Evolutionary conservation across 2,329 filamentous ascomycete genomes (phyloP), one percentile per base, ranked within the genome.

Genomic region (Sporothrix curviconia): DNA sequence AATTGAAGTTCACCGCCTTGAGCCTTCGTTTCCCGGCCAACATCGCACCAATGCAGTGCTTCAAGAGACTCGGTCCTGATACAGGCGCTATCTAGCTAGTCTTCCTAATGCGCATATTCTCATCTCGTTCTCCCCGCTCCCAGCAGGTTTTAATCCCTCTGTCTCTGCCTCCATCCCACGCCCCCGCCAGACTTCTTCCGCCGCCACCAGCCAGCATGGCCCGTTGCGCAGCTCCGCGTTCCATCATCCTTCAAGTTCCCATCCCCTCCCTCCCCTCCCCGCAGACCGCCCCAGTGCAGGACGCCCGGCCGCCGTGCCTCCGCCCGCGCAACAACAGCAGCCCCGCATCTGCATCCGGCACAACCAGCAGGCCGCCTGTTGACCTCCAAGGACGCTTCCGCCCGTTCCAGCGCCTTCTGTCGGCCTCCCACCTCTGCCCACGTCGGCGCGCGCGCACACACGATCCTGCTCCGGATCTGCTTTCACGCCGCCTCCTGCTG

Each of bases 371-470:
- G 68, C 70, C 64, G 69, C 70, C 61, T n/a, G 49, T 42, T 47
- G 57, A 36, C 61, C 63, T 50, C 17, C 51, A 59, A 43, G 51
- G 51, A 17, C 51, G 37, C 51, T 59, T 17, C 50, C 46, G n/a
- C 51, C 44, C n/a, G 36, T 50, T 11, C 56, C 42, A 7, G 42
- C 51, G 7, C 58, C 49, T 19, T 52, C 40, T 55, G 65, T 62
- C 70, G 68, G 62, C 67, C 71, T n/a, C n/a, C n/a, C n/a, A n/a
- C n/a, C 51, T 71, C 69, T 62, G 67, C 68, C 59, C 65, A 70
- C 63, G 73, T 76, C 64, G 77, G 80, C 58, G 71, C 78, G 63
- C 72, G 56, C 74, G 75, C 61, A 71, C 71, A 55, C 72, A 74
- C 14, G 56, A 56, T 32, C 55, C 51, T 17, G 40, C 42, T 40